Percentiles rank a stretch among this genome's conserved stretches.
Evolutionary conservation across 148 eudicot species (phyloP).

Genomic region (Dysphania ambrosioides): DNA sequence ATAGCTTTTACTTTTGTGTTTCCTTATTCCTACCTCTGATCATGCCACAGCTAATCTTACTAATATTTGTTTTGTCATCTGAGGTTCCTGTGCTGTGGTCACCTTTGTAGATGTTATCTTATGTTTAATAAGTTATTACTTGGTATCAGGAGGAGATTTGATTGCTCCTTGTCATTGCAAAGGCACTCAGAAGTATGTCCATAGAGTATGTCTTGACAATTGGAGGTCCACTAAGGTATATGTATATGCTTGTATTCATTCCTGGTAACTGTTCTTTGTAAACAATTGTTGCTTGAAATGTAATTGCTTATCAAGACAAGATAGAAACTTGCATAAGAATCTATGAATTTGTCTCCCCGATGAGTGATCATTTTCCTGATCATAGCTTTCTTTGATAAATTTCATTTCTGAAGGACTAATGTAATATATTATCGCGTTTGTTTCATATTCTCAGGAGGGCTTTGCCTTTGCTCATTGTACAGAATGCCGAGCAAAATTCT

Average conservation of each 20-base stretch:
- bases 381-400: not conserved
- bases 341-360: not conserved
- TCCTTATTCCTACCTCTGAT: not conserved
- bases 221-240: slow-evolving; percentile 98
- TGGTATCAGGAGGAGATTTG: slow-evolving; percentile 69
- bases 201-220: slow-evolving; percentile 94
- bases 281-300: not conserved
- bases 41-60: slow-evolving; percentile 5
- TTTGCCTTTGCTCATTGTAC: slow-evolving; percentile 99
- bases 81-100: not conserved
- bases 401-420: not conserved
- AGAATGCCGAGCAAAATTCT: slow-evolving; percentile 89
- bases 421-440: not conserved
- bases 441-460: slow-evolving; percentile 69
- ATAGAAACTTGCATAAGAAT: not conserved
- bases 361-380: not conserved
- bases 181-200: slow-evolving; percentile 98
- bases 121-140: slow-evolving; percentile 4
- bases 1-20: not conserved
- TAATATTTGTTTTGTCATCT: not conserved
- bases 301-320: not conserved
- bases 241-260: not conserved
- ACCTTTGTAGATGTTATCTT: not conserved
- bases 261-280: not conserved
- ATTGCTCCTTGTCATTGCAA: slow-evolving; percentile 96